Conservation (phyloP, 176 grass and related monocot genomes). For the Cenchrus fungigraminus region DNA sequence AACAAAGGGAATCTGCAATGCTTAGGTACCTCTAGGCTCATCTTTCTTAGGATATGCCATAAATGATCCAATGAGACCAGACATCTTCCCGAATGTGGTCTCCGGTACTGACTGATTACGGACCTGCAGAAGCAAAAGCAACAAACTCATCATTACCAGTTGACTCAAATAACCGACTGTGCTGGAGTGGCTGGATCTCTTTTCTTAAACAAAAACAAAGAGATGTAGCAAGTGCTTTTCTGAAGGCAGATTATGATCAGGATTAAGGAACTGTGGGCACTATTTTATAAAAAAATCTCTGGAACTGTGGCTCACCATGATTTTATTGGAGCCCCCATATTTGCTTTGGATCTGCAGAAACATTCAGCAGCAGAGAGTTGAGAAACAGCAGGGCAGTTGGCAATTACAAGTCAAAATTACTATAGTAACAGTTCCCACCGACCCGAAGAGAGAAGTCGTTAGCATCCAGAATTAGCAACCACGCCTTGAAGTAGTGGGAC, state of each 20-base stretch:
- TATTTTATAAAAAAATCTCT: constrained; percentile 1
- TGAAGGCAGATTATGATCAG: background rate
- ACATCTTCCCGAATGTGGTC: constrained; percentile 67
- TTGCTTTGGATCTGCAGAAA: constrained; percentile 89
- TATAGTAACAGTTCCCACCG: background rate
- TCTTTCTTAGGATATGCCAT: constrained; percentile 62
- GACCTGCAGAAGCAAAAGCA: constrained; percentile 51
- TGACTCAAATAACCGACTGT: background rate
- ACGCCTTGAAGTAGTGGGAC: constrained; percentile 69
- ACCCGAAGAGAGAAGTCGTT: constrained; percentile 85
- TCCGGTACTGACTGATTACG: constrained; percentile 63
- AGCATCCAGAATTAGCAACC: constrained; percentile 78
- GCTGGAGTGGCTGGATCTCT: background rate
- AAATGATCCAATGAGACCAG: constrained; percentile 77
- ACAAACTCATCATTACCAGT: background rate
- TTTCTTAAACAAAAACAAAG: background rate
- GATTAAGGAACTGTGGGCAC: background rate
- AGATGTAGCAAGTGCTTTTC: background rate
- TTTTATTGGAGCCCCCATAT: constrained; percentile 68
- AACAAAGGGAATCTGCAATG: background rate
- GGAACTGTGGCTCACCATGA: constrained; percentile 44
- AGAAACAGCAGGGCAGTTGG: constrained; percentile 3
- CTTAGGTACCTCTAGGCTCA: constrained; percentile 58
- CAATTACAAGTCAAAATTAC: background rate
- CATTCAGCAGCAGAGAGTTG: background rate